phyloP scores from a whole-genome alignment of 306 rosid species.

The Rubus parviflorus region DNA sequence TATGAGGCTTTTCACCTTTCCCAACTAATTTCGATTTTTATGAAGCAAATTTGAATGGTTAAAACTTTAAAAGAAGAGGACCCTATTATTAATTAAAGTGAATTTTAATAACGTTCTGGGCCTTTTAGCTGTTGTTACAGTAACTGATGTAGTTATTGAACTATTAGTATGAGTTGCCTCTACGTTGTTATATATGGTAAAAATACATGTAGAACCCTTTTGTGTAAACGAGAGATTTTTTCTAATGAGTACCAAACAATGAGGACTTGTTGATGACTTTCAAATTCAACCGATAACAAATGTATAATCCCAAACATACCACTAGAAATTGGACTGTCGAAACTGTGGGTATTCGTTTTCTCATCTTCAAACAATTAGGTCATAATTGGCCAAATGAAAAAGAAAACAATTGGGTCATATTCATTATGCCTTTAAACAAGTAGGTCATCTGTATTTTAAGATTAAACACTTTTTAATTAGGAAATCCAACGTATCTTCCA shows the following conservation, averaged over 20 bases:
- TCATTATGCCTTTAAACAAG: background rate
- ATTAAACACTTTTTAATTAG: background rate
- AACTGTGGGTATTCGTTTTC: background rate
- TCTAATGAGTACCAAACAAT: too few relatives aligned
- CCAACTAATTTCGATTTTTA: background rate
- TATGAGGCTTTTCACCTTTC: background rate
- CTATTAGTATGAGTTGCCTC: background rate
- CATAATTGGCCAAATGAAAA: background rate
- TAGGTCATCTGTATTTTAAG: background rate
- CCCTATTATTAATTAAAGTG: too few relatives aligned
- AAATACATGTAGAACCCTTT: background rate
- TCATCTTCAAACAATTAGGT: background rate
- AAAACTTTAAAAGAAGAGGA: background rate
- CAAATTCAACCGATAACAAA: too few relatives aligned
- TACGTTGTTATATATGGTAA: background rate
- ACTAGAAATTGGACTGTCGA: background rate
- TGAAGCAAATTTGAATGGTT: background rate
- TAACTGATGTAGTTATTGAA: background rate
- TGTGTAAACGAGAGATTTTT: too few relatives aligned
- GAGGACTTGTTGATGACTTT: too few relatives aligned
- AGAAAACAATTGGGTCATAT: background rate
- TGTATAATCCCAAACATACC: too few relatives aligned
- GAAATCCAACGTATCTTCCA: conserved; percentile 18
- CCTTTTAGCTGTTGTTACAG: background rate
- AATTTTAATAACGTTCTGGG: background rate